Conservation (phyloP, 2,329 filamentous ascomycete genomes). For the Calonectria honghensis region DNA sequence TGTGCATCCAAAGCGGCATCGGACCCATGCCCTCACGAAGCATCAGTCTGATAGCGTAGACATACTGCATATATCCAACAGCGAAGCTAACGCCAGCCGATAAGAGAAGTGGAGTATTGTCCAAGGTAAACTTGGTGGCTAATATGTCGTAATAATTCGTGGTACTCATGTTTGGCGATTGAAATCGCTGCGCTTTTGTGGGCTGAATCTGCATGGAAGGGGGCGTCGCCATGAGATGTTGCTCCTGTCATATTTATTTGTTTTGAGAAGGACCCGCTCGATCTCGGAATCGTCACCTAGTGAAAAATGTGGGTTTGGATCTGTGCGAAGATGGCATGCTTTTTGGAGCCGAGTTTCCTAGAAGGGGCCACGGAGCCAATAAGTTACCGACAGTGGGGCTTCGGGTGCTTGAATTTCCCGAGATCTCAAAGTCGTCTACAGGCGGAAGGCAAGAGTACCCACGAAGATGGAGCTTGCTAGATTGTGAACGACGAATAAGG, state of each 20-base stretch:
- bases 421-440: not conserved
- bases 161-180: not conserved
- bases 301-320: not conserved
- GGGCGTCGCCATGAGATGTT: not conserved
- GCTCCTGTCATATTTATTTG: not conserved
- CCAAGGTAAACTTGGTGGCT: constrained; percentile 1
- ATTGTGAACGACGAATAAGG: not conserved
- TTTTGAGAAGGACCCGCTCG: not conserved
- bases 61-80: constrained; percentile 31
- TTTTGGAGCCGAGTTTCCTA: not conserved
- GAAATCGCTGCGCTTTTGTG: not conserved
- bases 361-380: not conserved
- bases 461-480: not conserved
- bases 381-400: not conserved
- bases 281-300: not conserved
- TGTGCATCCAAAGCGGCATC: constrained; percentile 38
- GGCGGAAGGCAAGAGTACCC: not conserved
- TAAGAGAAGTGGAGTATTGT: constrained; percentile 3
- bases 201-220: not conserved
- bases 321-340: not conserved
- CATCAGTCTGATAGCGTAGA: constrained; percentile 27
- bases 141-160: constrained; percentile 17
- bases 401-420: not conserved
- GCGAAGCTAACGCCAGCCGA: not conserved
- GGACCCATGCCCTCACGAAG: constrained; percentile 34